Percentiles rank a stretch among this genome's conserved stretches.
These are phyloP conservation scores for Prunus mira DNA, from an alignment of 306 rosid species.

Conservation along the genomic window DNA sequence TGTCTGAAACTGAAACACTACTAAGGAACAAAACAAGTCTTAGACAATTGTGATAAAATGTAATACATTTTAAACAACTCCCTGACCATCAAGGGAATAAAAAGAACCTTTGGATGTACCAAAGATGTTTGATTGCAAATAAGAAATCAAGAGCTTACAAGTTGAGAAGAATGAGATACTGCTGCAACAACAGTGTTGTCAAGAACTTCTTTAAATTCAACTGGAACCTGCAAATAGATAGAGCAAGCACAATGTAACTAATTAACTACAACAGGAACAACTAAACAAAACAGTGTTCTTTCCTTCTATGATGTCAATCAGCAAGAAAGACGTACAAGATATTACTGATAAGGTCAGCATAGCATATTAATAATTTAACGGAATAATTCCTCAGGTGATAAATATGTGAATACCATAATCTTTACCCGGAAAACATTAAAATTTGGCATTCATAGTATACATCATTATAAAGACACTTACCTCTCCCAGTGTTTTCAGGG, in stretches of 20 bases:
- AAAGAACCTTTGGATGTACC: background rate
- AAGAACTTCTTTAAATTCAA: conserved; percentile 87
- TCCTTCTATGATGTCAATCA: background rate
- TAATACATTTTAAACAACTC: background rate
- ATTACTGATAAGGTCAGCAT: background rate
- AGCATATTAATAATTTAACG: background rate
- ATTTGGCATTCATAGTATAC: background rate
- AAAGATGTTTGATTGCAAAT: conserved; percentile 11
- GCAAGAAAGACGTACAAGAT: background rate
- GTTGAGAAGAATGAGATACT: conserved; percentile 80
- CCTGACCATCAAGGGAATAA: background rate
- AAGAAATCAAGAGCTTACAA: conserved; percentile 50
- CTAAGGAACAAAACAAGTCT: background rate
- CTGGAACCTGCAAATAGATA: conserved; percentile 69
- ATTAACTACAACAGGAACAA: background rate
- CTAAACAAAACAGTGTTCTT: background rate
- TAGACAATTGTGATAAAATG: background rate
- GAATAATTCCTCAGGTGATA: background rate
- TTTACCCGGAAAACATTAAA: background rate
- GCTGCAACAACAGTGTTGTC: conserved; percentile 86
- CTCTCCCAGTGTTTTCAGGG: conserved; percentile 87
- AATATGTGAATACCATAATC: background rate
- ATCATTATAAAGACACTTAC: conserved; percentile 36
- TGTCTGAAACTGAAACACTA: too few relatives aligned
- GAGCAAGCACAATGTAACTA: conserved; percentile 18